Evolutionary conservation across 805 yeast species (phyloP), one percentile per base, ranked within the genome.

Genomic region (Kregervanrija pseudodelftensis): DNA sequence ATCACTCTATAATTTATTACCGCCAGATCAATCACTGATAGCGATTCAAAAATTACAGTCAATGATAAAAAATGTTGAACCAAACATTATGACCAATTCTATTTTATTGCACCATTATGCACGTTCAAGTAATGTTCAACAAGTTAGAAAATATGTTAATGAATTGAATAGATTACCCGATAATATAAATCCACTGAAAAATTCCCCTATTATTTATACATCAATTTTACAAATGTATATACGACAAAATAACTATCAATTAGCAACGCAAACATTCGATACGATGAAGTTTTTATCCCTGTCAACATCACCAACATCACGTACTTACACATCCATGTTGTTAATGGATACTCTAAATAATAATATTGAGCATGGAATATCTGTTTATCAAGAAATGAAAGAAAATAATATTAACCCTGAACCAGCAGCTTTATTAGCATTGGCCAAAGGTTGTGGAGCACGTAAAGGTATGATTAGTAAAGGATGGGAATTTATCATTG

Each of bases 401-500:
- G 49, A 64, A 13, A 50, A 50, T 30, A 36, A 46, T 2, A 37
- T 59, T 8, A 45, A 49, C 13, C 74, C 81, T 5, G 66, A 70
- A 22, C 63, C 64, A 0, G 69, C 63, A 30, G 71, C 79, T 0
- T 67, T 76, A 52, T 72, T 76, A 33, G 74, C 79, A 0, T 61
- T 88, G 30, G 85, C 90, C 0, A 72, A 74, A 50, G 87, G 89
- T 0, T 86, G 95, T 58, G 65, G 83, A 2, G 67, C 76, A 11
- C 68, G 80, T 33, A 61, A 64, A 2, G 66, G 69, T 11, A 69
- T 76, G 46, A 63, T 71, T 10, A 54, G 67, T 33, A 67, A 70
- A 50, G 95, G 95, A 0, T 91, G 97, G 97, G 74, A 76, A 43
- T 82, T 77, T 53, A 76, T 90, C 44, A 71, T 81, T 48, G 80